Evolutionary conservation across 352 stramenopile genomes (phyloP), one percentile per base, ranked within the genome.

Genomic region (Blastocystis sp.): DNA sequence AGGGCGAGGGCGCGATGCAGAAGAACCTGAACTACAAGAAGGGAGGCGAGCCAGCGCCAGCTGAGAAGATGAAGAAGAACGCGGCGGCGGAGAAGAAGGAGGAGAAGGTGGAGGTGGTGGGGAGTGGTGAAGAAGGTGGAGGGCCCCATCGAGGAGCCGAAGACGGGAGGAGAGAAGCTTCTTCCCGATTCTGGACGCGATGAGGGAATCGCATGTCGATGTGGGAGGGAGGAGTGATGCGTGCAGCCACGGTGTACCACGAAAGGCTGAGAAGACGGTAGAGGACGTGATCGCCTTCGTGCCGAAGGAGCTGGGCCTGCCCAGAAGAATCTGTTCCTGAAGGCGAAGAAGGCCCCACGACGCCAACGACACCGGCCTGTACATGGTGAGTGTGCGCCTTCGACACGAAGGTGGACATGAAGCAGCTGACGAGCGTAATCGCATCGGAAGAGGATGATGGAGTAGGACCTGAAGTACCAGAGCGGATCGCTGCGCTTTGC

Each of bases 321-420:
- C 77, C 2, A 87, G 3, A 87, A 87, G 59, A 87, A 87, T 43
- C 77, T 87, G 7, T 87, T 87, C 77, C 56, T 87, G 62, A 87
- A 87, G 77, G 77, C 77, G 14, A 87, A 87, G 59, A 87, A 87
- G n/a, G 43, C 56, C 77, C 4, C 64, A 87, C 56, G 77, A 59
- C 10, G 11, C 5, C 7, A 38, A 53, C 41, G 70, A 81, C 41
- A 56, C 62, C 3, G 77, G 77, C n/a, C 56, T 87, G 65, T 87
- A 59, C 41, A 77, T 87, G 65, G n/a, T n/a, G n/a, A n/a, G 77
- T 87, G 41, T 41, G 69, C 19, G 62, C 77, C 1, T 74, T 53
- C 56, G 65, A 87, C 43, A 87, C 77, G 23, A 78, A 4, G 28
- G 77, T 87, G 62, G 77, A 87, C 56, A 87, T 87, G 38, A 87